Evolutionary conservation across 1,284 basidiomycete genomes (phyloP).

Genomic region (Pascua guehoae): DNA sequence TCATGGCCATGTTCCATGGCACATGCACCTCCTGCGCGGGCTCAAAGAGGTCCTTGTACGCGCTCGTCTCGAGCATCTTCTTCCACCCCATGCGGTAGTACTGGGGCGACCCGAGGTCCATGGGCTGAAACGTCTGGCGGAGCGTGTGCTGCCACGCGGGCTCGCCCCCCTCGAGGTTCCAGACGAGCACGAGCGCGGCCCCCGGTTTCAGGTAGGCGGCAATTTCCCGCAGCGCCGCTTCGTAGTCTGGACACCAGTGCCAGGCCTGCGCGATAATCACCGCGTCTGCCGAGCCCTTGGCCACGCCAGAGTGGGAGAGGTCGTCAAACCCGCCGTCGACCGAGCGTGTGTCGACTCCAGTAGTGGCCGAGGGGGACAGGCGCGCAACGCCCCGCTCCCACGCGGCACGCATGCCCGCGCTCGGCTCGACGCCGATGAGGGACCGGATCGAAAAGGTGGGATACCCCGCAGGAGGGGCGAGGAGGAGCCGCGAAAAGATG

Average conservation of each 20-base stretch:
- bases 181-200: constrained; percentile 44
- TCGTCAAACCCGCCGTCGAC: constrained; percentile 49
- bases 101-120: constrained; percentile 41
- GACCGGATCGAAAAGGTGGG: constrained; percentile 35
- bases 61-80: constrained; percentile 30
- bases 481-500: constrained; percentile 49
- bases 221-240: constrained; percentile 41
- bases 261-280: constrained; percentile 49
- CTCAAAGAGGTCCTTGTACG: constrained; percentile 35
- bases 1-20: constrained; percentile 28
- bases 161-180: constrained; percentile 41
- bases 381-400: constrained; percentile 31
- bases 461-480: constrained; percentile 37
- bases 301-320: constrained; percentile 30
- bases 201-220: constrained; percentile 45
- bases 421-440: constrained; percentile 49
- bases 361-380: not conserved
- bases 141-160: constrained; percentile 23
- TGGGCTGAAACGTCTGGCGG: constrained; percentile 31
- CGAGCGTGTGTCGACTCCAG: constrained; percentile 8
- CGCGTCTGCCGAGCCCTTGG: constrained; percentile 36
- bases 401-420: constrained; percentile 47
- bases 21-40: constrained; percentile 20
- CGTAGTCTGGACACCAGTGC: constrained; percentile 49
- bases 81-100: constrained; percentile 41